Conservation (phyloP, 352 stramenopile genomes). For the Pythium dissimile region DNA sequence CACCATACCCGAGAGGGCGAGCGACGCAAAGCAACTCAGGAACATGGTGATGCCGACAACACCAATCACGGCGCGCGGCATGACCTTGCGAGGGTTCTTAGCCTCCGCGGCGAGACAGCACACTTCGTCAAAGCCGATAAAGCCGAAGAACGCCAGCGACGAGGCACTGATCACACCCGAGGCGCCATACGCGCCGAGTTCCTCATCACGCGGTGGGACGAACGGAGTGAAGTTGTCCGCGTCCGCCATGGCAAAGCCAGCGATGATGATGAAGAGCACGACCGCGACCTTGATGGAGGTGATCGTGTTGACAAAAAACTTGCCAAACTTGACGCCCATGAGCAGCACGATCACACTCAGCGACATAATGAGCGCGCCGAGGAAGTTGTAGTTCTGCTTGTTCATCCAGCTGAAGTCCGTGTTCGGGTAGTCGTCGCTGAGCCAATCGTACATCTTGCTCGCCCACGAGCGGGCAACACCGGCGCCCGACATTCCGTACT, state of each 20-base stretch:
- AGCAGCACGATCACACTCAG: slow-evolving; percentile 68
- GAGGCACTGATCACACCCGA: slow-evolving; percentile 75
- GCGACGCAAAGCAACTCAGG: slow-evolving; percentile 66
- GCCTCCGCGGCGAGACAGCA: slow-evolving; percentile 84
- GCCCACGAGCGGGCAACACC: slow-evolving; percentile 92
- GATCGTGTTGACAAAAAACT: slow-evolving; percentile 85
- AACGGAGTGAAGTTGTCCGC: slow-evolving; percentile 81
- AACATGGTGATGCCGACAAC: slow-evolving; percentile 74
- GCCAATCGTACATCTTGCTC: slow-evolving; percentile 80
- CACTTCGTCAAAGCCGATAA: slow-evolving; percentile 94
- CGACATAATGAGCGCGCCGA: slow-evolving; percentile 65
- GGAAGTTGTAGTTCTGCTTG: slow-evolving; percentile 46
- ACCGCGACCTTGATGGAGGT: slow-evolving; percentile 76
- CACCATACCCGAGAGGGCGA: slow-evolving; percentile 83
- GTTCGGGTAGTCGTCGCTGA: slow-evolving; percentile 35
- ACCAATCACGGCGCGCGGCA: slow-evolving; percentile 76
- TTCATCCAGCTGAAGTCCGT: slow-evolving; percentile 54
- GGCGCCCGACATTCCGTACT: slow-evolving; percentile 89
- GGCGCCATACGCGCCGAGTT: slow-evolving; percentile 28
- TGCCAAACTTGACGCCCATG: slow-evolving; percentile 81
- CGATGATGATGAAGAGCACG: slow-evolving; percentile 91
- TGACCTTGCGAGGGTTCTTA: slow-evolving; percentile 67
- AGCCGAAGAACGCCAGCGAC: slow-evolving; percentile 91
- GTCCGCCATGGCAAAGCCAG: slow-evolving; percentile 80
- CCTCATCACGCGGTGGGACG: slow-evolving; percentile 39